Base-by-base conservation (phyloP, 2,329 filamentous ascomycete genomes). In the Penicillium concentricum region DNA sequence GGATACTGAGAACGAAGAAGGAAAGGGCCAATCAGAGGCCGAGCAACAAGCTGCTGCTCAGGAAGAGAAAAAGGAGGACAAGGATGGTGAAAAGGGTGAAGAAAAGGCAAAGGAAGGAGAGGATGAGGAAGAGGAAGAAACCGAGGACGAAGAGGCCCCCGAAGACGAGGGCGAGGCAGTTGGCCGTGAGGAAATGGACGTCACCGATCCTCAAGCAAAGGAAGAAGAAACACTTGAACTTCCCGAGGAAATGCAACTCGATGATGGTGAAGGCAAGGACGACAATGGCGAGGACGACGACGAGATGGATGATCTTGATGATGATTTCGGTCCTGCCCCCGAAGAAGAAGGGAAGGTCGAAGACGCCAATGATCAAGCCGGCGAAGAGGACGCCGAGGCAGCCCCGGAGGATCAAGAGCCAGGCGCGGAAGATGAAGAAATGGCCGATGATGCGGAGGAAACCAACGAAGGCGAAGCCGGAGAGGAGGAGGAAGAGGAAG, bases 231-330 rank as follows among this genome's bases (percentile, higher is more conserved):
- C 88, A 2, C 79, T 96, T 58, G 91, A 92, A 44, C 79, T 96
- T 22, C 92, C 92, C 0, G 92, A 96, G 41, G 91, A 96, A 62
- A 88, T 97, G 81, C 87, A 95, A 56, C 82, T 94, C 54, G 88
- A 93, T 61, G 88, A 84, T 9, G 79, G 90, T 28, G 83, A 84
- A 32, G 79, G 84, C 47, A 83, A 83, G 5, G 79, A 89, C 51
- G 76, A 74, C 12, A 76, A 78, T 52, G 75, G 78, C 45, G 75
- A 66, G n/a, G 69, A 60, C 16, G 70, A 71, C 48, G 74, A 76
- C 57, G 75, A 78, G 38, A 72, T 81, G 55, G 77, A 81, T 46
- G 80, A 82, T 28, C 75, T 81, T 28, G 54, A 56, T 22, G 72
- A 77, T 20, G 69, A 74, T 50, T 74, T 76, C 55, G 74, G 73